Base-by-base conservation (phyloP, 768 basidiomycete genomes). In the Serendipita sp. region DNA sequence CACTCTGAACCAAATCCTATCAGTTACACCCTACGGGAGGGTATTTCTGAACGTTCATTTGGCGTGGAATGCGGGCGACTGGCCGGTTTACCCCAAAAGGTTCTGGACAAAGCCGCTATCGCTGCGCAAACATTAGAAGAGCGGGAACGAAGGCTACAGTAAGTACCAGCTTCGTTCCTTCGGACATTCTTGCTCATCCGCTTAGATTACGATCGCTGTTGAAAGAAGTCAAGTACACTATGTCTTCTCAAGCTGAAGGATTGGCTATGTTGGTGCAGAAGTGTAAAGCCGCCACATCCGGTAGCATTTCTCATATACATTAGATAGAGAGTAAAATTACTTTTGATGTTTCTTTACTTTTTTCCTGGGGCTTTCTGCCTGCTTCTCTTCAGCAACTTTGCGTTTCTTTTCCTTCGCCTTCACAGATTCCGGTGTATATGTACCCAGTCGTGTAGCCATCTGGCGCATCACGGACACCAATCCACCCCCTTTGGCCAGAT, bases 61-160 rank as follows among this genome's bases (percentile, higher is more conserved):
- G 93, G 93, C 10, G 85, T 96, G 7, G 93, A 95, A 77, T 95
- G 92, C 72, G 92, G 86, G 5, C 81, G 91, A 48, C 80, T 97
- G 30, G 95, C 95, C 0, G 87, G 86, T 7, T 72, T 98, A 38
- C 88, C 91, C 0, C 85, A 87, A 68, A 67, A 73, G 1, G 78
- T 98, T 5, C 77, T 97, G 2, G 73, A 74, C 3, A 72, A 78
- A 4, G 94, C 94, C 15, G 72, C 79, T 35, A 16, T 38, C 28
- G 45, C n/a, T 11, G 18, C 64, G 13, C 7, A 10, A 30, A 38
- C 54, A 44, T 60, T 30, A 13, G 18, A 60, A 18, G 58, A 64
- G 45, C 65, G 28, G 38, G 46, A 37, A 18, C 38, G 48, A 51
- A 7, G 48, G 7, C 48, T 51, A 51, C 48, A 51, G 48, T 51